Evolutionary conservation across 306 rosid species (phyloP), one percentile per base, ranked within the genome.

Genomic region (Rosa rugosa): DNA sequence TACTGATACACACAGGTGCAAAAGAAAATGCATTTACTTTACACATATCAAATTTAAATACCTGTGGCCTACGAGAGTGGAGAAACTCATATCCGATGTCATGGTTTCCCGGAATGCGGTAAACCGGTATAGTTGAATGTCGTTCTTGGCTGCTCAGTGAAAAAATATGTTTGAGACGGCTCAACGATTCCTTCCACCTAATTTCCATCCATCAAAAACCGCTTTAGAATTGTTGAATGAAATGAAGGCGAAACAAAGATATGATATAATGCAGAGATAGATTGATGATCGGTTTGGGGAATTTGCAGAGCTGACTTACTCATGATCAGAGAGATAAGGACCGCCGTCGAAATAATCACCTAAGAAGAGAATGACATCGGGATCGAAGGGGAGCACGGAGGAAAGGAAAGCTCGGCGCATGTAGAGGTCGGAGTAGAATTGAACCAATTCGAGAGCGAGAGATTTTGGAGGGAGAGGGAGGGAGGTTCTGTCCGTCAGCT

Each of bases 281-380:
- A 31, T 31, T 31, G 36, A 31, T 31, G 3, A 2, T 31, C 36
- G 36, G 36, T 31, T 31, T 31, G 3, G 36, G 36, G 36, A 31
- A 31, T 31, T 31, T 31, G 36, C 36, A 31, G 36, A 31, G 36
- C 3, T 31, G 36, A 31, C 96, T 93, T 87, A 93, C 98, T 93
- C 98, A 77, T 87, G 87, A 76, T 91, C 89, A 0, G 85, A 83
- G 75, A 93, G 83, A 78, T 65, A 82, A 71, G 93, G 93, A 71
- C 94, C 98, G 65, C 98, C 94, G 66, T 93, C 98, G 25, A 93
- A 93, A 85, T 88, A 86, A 81, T 93, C 98, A 60, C 98, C 98
- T 75, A 93, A 80, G 81, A 91, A 88, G 85, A 91, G 81, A 83
- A 93, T 47, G 44, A 88, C 90, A 69, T 91, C 92, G 17, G 97